Percentiles rank a stretch among this genome's conserved stretches.
Conservation (phyloP, 306 rosid species). For the Vigna reflexopilosa region DNA sequence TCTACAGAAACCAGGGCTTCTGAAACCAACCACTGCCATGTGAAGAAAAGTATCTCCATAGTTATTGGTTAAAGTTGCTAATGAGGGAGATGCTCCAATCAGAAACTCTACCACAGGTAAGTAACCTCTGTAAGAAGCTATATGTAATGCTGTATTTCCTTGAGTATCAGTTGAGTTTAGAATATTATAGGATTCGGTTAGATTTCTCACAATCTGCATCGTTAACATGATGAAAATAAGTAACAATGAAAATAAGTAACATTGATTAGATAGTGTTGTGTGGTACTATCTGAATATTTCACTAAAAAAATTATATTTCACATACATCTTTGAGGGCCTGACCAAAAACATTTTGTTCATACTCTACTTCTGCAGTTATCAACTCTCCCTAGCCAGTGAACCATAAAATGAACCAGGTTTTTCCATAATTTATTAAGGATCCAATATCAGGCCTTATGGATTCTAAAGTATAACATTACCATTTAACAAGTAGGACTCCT, state of each 20-base stretch:
- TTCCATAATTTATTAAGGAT: background rate
- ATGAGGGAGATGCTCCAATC: slow-evolving; percentile 60
- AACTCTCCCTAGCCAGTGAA: slow-evolving; percentile 1
- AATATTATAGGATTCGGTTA: slow-evolving; percentile 61
- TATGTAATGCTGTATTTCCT: slow-evolving; percentile 90
- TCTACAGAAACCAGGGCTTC: slow-evolving; percentile 80
- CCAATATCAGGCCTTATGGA: background rate
- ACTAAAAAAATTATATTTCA: background rate
- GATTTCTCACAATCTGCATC: slow-evolving; percentile 83
- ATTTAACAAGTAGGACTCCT: slow-evolving; percentile 13
- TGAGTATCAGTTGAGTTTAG: slow-evolving; percentile 65
- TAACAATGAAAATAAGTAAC: background rate
- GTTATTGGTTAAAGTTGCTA: slow-evolving; percentile 60
- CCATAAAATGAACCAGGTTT: background rate
- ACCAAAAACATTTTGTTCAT: slow-evolving; percentile 7
- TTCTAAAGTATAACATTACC: background rate
- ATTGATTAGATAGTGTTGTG: background rate
- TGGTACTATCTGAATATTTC: background rate
- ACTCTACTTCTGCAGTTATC: background rate
- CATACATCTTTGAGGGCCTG: slow-evolving; percentile 4
- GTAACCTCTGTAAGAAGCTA: slow-evolving; percentile 81
- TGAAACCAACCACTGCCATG: slow-evolving; percentile 87
- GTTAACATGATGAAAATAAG: slow-evolving; percentile 29
- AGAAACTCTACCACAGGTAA: slow-evolving; percentile 75
- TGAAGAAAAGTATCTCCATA: slow-evolving; percentile 91